phyloP scores from a whole-genome alignment of 1,284 basidiomycete species.

The Dichomitus squalens region DNA sequence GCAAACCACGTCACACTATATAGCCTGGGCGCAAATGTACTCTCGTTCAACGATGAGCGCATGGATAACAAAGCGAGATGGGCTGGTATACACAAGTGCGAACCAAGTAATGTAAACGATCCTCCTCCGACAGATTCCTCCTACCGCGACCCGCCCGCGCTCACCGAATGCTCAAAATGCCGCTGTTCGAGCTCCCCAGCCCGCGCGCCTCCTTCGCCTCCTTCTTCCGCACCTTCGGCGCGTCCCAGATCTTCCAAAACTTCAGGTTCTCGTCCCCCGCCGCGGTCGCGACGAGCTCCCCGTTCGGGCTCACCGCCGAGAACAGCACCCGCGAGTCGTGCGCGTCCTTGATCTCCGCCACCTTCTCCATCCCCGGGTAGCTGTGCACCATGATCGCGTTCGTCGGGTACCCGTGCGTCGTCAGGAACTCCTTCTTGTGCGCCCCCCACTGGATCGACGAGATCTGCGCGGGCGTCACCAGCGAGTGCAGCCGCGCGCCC shows the following conservation, averaged over 20 bases:
- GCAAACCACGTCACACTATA: too few relatives aligned
- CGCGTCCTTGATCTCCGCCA: conserved; percentile 89
- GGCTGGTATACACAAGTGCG: not conserved
- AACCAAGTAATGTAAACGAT: not conserved
- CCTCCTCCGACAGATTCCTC: not conserved
- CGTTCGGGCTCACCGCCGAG: conserved; percentile 83
- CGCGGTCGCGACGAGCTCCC: conserved; percentile 88
- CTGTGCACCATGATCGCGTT: conserved; percentile 53
- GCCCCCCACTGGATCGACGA: conserved; percentile 91
- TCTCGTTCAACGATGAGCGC: not conserved
- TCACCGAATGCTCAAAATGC: conserved; percentile 33
- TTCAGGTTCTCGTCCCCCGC: conserved; percentile 95
- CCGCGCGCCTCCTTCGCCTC: conserved; percentile 40
- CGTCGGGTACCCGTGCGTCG: conserved; percentile 90
- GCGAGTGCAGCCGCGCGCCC: conserved; percentile 83
- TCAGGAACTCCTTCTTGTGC: conserved; percentile 89
- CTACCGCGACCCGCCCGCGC: not conserved
- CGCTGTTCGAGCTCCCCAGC: conserved; percentile 33
- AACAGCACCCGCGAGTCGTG: conserved; percentile 90
- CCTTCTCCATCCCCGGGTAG: conserved; percentile 62
- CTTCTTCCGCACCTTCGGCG: conserved; percentile 53
- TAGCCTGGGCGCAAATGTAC: too few relatives aligned
- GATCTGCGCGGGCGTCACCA: conserved; percentile 88
- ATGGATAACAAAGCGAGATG: not conserved
- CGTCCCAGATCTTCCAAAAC: conserved; percentile 86